phyloP scores from a whole-genome alignment of 192 early-diverging fungal genomes.

The Gonapodya prolifera region DNA sequence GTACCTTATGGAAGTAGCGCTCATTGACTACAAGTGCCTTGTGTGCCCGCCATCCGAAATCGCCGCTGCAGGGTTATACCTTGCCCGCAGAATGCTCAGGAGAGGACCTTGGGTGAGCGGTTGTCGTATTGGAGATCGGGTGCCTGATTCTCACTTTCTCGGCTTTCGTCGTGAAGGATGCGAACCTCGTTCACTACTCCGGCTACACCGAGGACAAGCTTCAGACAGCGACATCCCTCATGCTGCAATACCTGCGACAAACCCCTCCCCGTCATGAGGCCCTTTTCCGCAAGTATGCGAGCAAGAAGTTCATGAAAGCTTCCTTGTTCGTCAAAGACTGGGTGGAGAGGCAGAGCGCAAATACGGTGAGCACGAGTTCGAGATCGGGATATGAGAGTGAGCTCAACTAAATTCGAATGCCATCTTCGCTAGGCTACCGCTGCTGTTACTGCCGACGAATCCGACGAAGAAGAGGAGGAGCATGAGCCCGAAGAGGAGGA shows the following conservation, averaged over 20 bases:
- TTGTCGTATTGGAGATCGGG: background rate
- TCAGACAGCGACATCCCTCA: constrained; percentile 42
- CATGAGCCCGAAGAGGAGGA: too few species aligned
- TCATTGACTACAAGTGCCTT: constrained; percentile 75
- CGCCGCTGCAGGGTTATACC: constrained; percentile 65
- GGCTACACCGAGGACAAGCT: constrained; percentile 65
- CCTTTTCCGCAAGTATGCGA: constrained; percentile 76
- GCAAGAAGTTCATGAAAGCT: constrained; percentile 66
- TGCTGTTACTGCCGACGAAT: too few species aligned
- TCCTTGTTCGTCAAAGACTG: constrained; percentile 72
- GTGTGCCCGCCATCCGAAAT: constrained; percentile 51
- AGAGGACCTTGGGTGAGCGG: constrained; percentile 55
- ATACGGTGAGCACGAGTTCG: too few species aligned
- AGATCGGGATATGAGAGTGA: too few species aligned
- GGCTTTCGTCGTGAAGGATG: constrained; percentile 25
- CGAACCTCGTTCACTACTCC: constrained; percentile 61
- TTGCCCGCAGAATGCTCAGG: constrained; percentile 71
- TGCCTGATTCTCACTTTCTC: background rate
- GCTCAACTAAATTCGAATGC: too few species aligned
- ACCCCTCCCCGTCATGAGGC: constrained; percentile 38
- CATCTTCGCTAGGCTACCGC: too few species aligned
- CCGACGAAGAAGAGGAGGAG: too few species aligned
- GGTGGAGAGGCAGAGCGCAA: constrained; percentile 45
- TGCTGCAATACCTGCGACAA: constrained; percentile 59
- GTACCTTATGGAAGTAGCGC: constrained; percentile 89